Evolutionary conservation across 2,329 filamentous ascomycete species (phyloP), one percentile per base, ranked within the genome.

Genomic region (Cladosporium colombiae): DNA sequence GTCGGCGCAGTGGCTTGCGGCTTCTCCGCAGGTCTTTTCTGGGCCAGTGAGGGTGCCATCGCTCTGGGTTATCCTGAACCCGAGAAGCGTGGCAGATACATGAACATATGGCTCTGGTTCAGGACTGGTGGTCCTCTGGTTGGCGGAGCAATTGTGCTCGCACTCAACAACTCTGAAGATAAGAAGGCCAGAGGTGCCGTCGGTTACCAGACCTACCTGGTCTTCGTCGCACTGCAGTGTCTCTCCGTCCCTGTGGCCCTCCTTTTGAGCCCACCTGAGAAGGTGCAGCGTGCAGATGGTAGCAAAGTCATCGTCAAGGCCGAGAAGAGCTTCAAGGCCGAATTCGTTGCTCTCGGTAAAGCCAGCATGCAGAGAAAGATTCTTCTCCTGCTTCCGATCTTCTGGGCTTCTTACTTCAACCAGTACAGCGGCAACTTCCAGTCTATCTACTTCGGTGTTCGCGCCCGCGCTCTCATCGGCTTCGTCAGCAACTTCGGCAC

Each of bases 41-140:
- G 83, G 82, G 81, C 81, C 0, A 78, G 78, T 10, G 83, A 85
- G 70, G 83, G 81, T 14, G 81, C 83, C 0, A 78, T 84, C 5
- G 82, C 81, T 0, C 73, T 83, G 13, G 82, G 81, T 0, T 84
- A 84, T 56, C 81, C 83, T 0, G 82, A 84, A 66, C 77, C 79
- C 1, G 68, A 74, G 1, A 84, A 83, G 66, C 74, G 82, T 57
- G 83, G 81, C 2, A 77, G 74, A 46, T 84, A 83, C 64, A 78
- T 82, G 74, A 81, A 80, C 46, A 80, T 81, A 68, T 81, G 80
- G 81, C 74, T 82, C 2, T 83, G 81, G 79, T 85, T 84, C 68
- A 78, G 84, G 8, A 84, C 80, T 0, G 79, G 80, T 2, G 84
- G 84, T 0, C 83, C 81, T 53, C 74, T 84, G 0, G 65, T 84